Evolutionary conservation across 495 filamentous ascomycete species (phyloP).

Genomic region (Choiromyces venosus): DNA sequence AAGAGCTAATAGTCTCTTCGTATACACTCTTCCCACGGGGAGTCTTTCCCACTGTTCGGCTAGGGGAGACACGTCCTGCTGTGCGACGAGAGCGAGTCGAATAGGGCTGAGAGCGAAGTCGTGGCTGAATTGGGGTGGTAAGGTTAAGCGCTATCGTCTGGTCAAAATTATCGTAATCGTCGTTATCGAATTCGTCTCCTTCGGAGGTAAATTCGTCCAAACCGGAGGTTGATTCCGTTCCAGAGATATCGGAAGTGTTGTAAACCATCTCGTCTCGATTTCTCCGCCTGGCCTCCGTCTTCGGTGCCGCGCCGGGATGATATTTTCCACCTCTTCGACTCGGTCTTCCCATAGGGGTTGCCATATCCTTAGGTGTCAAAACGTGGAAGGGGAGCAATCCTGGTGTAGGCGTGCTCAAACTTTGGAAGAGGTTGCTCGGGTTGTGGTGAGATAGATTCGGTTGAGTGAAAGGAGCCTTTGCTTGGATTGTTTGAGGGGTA

Average conservation of each 20-base stretch:
- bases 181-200: slow-evolving; percentile 16
- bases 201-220: slow-evolving; percentile 19
- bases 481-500: slow-evolving; percentile 31
- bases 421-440: slow-evolving; percentile 15
- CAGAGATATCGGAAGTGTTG: slow-evolving; percentile 10
- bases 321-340: slow-evolving; percentile 38
- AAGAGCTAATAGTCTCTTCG: slow-evolving; percentile 15
- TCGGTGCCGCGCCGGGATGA: slow-evolving; percentile 27
- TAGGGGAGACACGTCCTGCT: slow-evolving; percentile 13
- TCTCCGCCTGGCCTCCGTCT: slow-evolving; percentile 5
- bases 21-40: slow-evolving; percentile 24
- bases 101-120: slow-evolving; percentile 21
- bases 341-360: slow-evolving; percentile 36
- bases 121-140: slow-evolving; percentile 33
- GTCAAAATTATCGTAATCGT: slow-evolving; percentile 25
- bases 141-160: slow-evolving; percentile 24
- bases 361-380: slow-evolving; percentile 23
- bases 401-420: slow-evolving; percentile 32
- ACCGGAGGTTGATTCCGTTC: slow-evolving; percentile 29
- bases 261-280: not conserved
- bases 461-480: slow-evolving; percentile 27
- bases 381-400: slow-evolving; percentile 11
- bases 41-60: slow-evolving; percentile 31
- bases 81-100: slow-evolving; percentile 19
- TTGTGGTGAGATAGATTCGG: slow-evolving; percentile 4